Evolutionary conservation across 495 filamentous ascomycete species (phyloP), one percentile per base, ranked within the genome.

Genomic region (Penicillium atrosanguineum): DNA sequence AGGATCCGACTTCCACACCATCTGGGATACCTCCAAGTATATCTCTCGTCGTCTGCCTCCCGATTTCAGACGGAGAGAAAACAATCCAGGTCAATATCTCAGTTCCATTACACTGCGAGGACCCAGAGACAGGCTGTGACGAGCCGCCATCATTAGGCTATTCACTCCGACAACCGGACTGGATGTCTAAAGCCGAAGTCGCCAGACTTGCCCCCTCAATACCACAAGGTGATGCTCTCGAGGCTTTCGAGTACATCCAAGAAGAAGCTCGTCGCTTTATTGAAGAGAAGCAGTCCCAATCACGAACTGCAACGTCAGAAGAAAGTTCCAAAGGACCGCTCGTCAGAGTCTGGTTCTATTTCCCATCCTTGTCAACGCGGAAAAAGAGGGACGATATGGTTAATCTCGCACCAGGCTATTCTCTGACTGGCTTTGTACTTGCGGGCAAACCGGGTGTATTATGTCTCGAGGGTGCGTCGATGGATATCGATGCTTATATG

Each of bases 261-360:
- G 44, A 55, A 11, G 58, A 62, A 53, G 58, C 55, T 3, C 31
- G 14, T 12, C 56, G 45, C 6, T 68, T 72, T 36, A 57, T 72
- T 19, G 64, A 64, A 59, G 52, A 41, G 0, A 65, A 63, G 54
- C 56, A 65, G 28, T 44, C 7, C 0, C 40, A 50, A 20, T 26
- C 45, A 5, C 37, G 28, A n/a, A 34, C 20, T 8, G 37, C 56
- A 9, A 21, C 29, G 0, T 11, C 48, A 21, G 16, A 40, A 5
- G 16, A 12, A 4, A 41, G 20, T 14, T 45, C 44, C 6, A 31
- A 21, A 7, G 55, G 44, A 0, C 63, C 68, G 8, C 54, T 67
- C 15, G 70, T 73, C 0, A 46, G 71, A 39, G 71, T 71, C 9
- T 74, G 71, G 71, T 74, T 74, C 38, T 74, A 74, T 54, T 71